Evolutionary conservation across 73 alveolate species (phyloP), one percentile per base, ranked within the genome.

Genomic region (Blepharisma stoltei): DNA sequence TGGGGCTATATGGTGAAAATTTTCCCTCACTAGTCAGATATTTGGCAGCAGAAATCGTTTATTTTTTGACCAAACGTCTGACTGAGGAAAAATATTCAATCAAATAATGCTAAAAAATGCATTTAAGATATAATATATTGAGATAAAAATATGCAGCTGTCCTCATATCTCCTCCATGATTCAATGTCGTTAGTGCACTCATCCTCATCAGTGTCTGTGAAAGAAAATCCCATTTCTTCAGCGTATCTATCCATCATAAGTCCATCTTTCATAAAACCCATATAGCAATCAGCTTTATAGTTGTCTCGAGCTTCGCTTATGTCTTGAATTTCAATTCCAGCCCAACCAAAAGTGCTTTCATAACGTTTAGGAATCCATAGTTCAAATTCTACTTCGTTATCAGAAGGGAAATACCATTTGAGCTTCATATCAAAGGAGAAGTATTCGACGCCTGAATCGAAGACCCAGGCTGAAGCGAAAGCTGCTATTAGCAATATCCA

Each of bases 221-320:
- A 11, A 0, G 66, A 52, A 52, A 14, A 52, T 20, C 66, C 66
- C n/a, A 14, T 52, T 14, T 52, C n/a, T 52, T 11, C 23, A 14
- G 66, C n/a, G 66, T 52, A 52, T 52, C 66, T 52, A 52, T 52
- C 66, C 0, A 20, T 52, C 66, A 52, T 52, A 11, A 52, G 23
- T 52, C 66, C 66, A 52, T 52, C 66, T 14, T 20, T 52, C 23
- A 20, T 52, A 14, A 52, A 52, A 2, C 27, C 66, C n/a, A 52
- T 52, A 20, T 52, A 52, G 23, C n/a, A 52, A 4, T 52, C 66
- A 14, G 66, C 66, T 52, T 20, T 52, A 52, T 14, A 52, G 23
- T 52, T 20, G 4, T 52, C 66, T 14, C n/a, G 0, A 14, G 66
- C 27, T 14, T 52, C 66, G 23, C n/a, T 11, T 52, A 20, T 20